Base-by-base conservation (phyloP, 495 filamentous ascomycete species). In the Astrothelium macrocarpum region DNA sequence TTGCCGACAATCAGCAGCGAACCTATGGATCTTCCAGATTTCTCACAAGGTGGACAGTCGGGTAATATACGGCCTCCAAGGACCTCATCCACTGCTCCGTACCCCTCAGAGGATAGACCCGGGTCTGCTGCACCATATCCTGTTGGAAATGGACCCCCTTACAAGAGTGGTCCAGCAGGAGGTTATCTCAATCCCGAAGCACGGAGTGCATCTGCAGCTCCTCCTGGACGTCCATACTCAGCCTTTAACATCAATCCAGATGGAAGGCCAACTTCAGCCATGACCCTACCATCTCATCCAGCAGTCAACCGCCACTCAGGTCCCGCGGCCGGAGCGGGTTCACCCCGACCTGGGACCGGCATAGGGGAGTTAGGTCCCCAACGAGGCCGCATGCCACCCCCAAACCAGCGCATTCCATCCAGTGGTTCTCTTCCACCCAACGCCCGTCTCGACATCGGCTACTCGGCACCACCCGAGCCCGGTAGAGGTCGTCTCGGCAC, bases 51-150 rank as follows among this genome's bases (percentile, higher is more conserved):
- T 29, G 49, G 49, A 25, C 49, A 26, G 16, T n/a, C 10, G 5
- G 45, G 45, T 20, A 20, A n/a, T 56, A 20, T 29, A 4, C 49
- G 32, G 20, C 67, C 65, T 11, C 53, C 58, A 12, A 64, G 67
- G 20, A 46, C 29, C 10, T 45, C 45, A 14, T 62, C 61, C 28
- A 67, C 42, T 9, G 82, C 82, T 26, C 89, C 86, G 32, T 91
- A 92, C 72, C 85, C 87, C 2, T 76, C 82, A 59, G 82, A 81
- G 68, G 79, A 87, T 63, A 70, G 76, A 45, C 80, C 71, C 46
- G 73, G 32, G 70, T 78, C 79, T 12, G 70, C 68, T 26, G 77
- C 78, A 2, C 82, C 82, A 4, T 84, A 84, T 64, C 82, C 82
- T 1, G 43, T 70, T 31, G 78, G 82, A 62, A 78, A 83, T 49